Conservation (phyloP, 768 basidiomycete genomes). For the Hysterangium stoloniferum region DNA sequence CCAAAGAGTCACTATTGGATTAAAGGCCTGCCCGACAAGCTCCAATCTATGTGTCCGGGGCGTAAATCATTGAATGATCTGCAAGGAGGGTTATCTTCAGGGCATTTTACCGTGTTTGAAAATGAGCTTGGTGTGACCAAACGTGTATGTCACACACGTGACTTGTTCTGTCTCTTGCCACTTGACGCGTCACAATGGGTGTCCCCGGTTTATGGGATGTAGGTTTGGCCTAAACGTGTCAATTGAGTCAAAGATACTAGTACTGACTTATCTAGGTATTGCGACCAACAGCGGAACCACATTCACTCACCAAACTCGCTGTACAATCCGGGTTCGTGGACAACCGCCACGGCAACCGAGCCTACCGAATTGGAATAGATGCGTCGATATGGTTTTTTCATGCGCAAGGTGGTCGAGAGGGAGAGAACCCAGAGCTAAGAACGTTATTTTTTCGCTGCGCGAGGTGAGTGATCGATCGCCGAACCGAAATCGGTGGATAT, state of each 20-base stretch:
- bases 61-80: too few relatives aligned
- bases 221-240: slow-evolving; percentile 13
- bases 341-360: slow-evolving; percentile 23
- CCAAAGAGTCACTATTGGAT: too few relatives aligned
- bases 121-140: too few relatives aligned
- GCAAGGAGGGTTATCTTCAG: too few relatives aligned
- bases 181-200: slow-evolving; percentile 20
- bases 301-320: slow-evolving; percentile 26
- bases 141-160: too few relatives aligned
- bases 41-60: too few relatives aligned
- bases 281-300: slow-evolving; percentile 21
- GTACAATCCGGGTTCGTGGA: slow-evolving; percentile 23
- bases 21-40: too few relatives aligned
- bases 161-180: too few relatives aligned
- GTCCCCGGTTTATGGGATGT: slow-evolving; percentile 48
- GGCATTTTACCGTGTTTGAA: too few relatives aligned
- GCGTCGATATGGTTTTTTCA: slow-evolving; percentile 33
- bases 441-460: slow-evolving; percentile 33
- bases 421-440: slow-evolving; percentile 31
- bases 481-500: not conserved
- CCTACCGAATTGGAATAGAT: slow-evolving; percentile 31
- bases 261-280: slow-evolving; percentile 12
- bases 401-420: slow-evolving; percentile 16
- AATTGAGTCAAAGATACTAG: slow-evolving; percentile 12
- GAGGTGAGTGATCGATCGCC: not conserved